phyloP scores from a whole-genome alignment of 305 asterid genomes.

The Rubia peregrina region DNA sequence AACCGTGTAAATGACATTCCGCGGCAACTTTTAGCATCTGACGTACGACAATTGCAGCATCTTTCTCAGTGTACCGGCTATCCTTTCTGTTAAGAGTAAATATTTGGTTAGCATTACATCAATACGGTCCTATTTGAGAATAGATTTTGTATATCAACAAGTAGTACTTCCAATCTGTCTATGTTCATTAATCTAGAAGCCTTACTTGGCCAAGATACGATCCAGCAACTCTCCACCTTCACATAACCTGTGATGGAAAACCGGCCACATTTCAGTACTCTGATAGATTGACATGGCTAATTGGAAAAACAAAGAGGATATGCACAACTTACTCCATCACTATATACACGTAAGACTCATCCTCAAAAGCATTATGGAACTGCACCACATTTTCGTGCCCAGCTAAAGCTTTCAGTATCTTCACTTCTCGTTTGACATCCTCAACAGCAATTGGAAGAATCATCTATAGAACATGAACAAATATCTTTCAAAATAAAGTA shows the following conservation, averaged over 20 bases:
- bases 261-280: slow-evolving; percentile 1
- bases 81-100: slow-evolving; percentile 62
- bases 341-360: slow-evolving; percentile 65
- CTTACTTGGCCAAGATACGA: slow-evolving; percentile 91
- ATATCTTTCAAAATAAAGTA: neutral
- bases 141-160: neutral
- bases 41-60: slow-evolving; percentile 87
- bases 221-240: slow-evolving; percentile 87
- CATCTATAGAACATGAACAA: slow-evolving; percentile 46
- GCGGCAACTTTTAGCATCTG: slow-evolving; percentile 99
- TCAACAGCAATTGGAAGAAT: slow-evolving; percentile 79
- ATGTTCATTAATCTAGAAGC: neutral
- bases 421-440: slow-evolving; percentile 86
- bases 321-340: slow-evolving; percentile 82
- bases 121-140: slow-evolving; percentile 12
- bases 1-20: slow-evolving; percentile 95
- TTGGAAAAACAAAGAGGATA: neutral
- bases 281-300: neutral
- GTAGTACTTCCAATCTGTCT: neutral
- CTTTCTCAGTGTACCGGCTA: slow-evolving; percentile 96
- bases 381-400: slow-evolving; percentile 85
- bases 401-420: slow-evolving; percentile 62
- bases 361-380: slow-evolving; percentile 80
- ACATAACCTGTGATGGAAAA: slow-evolving; percentile 46
- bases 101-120: slow-evolving; percentile 13